phyloP scores from a whole-genome alignment of 2,329 filamentous ascomycete species.

The Penicillium rolfsii region DNA sequence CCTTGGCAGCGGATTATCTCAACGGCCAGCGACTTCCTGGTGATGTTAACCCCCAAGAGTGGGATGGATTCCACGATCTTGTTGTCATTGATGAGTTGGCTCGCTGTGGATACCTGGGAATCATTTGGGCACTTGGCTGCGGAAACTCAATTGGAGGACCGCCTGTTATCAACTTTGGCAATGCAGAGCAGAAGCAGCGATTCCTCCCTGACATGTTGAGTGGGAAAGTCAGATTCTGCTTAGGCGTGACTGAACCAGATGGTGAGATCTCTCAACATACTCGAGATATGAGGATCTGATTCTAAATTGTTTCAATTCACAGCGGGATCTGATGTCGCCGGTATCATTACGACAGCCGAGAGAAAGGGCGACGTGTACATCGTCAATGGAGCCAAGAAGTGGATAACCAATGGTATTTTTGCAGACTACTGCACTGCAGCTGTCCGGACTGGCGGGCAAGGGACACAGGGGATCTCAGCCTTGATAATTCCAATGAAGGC shows the following conservation, averaged over 20 bases:
- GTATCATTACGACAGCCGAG: constrained; percentile 59
- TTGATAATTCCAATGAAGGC: constrained; percentile 60
- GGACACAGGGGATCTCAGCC: constrained; percentile 59
- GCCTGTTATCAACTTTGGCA: constrained; percentile 36
- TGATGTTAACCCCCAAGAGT: constrained; percentile 35
- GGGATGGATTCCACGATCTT: constrained; percentile 45
- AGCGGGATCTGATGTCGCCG: constrained; percentile 63
- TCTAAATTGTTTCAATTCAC: neutral
- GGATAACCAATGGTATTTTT: constrained; percentile 64
- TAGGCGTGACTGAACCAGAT: constrained; percentile 57
- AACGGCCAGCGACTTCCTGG: constrained; percentile 31
- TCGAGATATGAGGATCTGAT: neutral
- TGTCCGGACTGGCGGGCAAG: constrained; percentile 61
- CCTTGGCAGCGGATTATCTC: constrained; percentile 24
- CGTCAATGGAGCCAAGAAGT: constrained; percentile 66
- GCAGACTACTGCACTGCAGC: constrained; percentile 63
- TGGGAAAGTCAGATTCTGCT: constrained; percentile 61
- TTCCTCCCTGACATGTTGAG: constrained; percentile 62
- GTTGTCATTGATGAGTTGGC: constrained; percentile 44
- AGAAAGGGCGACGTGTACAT: constrained; percentile 55
- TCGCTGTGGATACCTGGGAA: constrained; percentile 39
- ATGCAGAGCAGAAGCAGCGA: constrained; percentile 38
- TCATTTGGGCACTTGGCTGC: constrained; percentile 38
- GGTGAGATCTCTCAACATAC: constrained; percentile 32
- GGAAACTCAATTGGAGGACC: constrained; percentile 40